Conservation (phyloP, 441 rosid species). For the Geranium incanum region DNA sequence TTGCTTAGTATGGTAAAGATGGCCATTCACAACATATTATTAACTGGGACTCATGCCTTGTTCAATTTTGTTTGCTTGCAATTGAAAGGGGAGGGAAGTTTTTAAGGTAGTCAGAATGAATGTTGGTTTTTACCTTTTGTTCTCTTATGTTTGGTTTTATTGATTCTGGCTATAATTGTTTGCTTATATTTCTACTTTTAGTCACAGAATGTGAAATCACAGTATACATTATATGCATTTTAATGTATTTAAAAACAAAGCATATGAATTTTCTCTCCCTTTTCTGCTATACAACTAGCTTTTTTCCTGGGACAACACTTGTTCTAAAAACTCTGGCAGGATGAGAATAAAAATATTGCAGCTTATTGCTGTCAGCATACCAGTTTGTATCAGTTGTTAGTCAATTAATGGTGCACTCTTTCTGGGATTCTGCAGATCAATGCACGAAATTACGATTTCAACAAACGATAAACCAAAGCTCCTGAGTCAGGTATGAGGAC, state of each 20-base stretch:
- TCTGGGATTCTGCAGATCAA: constrained; percentile 37
- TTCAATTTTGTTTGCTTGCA: not conserved
- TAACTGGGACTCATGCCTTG: not conserved
- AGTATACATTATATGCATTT: not conserved
- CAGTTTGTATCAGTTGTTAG: constrained; percentile 9
- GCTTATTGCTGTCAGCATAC: constrained; percentile 8
- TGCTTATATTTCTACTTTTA: not conserved
- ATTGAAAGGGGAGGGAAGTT: not conserved
- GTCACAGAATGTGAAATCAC: not conserved
- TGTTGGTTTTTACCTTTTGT: not conserved
- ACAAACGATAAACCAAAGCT: constrained; percentile 65
- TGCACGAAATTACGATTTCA: constrained; percentile 69
- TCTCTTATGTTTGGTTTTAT: not conserved
- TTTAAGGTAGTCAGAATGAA: not conserved
- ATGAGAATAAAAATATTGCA: not conserved
- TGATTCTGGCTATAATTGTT: not conserved
- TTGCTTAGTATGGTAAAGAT: not conserved
- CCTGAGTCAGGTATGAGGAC: constrained; percentile 45
- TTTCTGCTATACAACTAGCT: not conserved
- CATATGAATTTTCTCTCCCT: not conserved
- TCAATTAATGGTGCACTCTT: constrained; percentile 15
- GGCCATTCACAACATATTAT: not conserved
- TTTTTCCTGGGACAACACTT: not conserved
- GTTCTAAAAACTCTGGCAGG: constrained; percentile 4
- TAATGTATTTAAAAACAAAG: not conserved